A percentile compares a stretch with the other conserved stretches of the same genome.
phyloP scores from a whole-genome alignment of 225 moss, liverwort and hornwort genomes.

The Thuidium tamariscinum region DNA sequence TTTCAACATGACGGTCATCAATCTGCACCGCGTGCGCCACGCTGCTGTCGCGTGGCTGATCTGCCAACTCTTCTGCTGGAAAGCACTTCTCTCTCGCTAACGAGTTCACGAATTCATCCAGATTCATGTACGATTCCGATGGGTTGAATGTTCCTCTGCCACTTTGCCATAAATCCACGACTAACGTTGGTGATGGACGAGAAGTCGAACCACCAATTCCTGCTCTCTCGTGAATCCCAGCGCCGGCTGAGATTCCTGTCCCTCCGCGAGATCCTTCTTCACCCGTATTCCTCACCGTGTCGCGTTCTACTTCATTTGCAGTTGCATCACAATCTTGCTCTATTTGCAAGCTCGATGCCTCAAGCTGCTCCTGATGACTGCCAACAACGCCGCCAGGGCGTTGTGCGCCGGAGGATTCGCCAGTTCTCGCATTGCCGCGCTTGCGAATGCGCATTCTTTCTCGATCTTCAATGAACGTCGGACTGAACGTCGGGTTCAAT shows the following conservation, averaged over 20 bases:
- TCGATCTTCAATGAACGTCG: neutral
- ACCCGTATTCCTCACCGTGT: neutral
- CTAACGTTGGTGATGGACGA: neutral
- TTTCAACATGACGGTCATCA: neutral
- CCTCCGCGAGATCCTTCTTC: neutral
- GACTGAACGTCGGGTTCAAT: neutral
- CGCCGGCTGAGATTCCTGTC: neutral
- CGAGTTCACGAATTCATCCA: neutral
- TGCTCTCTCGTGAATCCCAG: neutral
- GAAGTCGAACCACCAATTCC: neutral
- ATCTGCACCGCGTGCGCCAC: neutral
- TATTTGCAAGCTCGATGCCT: neutral
- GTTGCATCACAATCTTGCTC: neutral
- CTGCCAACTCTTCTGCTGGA: neutral
- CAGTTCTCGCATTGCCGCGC: neutral
- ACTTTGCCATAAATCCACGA: neutral
- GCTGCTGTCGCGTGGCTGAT: neutral
- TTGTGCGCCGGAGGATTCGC: neutral
- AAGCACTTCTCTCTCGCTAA: neutral
- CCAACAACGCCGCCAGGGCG: neutral
- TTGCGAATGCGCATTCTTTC: slow-evolving; percentile 14
- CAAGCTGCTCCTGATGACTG: neutral
- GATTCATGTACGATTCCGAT: neutral
- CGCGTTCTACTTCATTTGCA: neutral
- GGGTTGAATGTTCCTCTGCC: neutral